Evolutionary conservation across 495 filamentous ascomycete genomes (phyloP), one percentile per base, ranked within the genome.

Genomic region (Annulohypoxylon nitens): DNA sequence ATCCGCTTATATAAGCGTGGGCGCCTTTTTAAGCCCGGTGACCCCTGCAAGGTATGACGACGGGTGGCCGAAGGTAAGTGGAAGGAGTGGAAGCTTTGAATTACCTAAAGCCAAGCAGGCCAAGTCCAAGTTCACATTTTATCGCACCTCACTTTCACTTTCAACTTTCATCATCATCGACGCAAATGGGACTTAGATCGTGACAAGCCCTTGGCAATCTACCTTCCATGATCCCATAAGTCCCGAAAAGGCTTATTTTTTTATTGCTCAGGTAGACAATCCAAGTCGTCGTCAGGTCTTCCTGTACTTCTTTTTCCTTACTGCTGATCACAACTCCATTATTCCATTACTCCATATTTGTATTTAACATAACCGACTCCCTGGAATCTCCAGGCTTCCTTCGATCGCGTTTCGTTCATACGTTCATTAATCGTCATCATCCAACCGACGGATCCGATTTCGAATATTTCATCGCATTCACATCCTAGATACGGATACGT

Each of bases 11-110:
- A 23, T 66, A 66, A 65, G 20, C 48, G 14, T 66, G 20, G 63
- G 63, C 55, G 7, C 47, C 36, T 57, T 66, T 34, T 25, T 43
- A 43, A 43, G 36, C 12, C 39, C 30, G 30, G 30, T 30, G n/a
- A 54, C 36, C 63, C 63, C 63, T 57, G 63, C 14, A 55, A 34
- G 39, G 3, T 57, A 47, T 57, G 63, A 47, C 57, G 57, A 60
- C 20, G n/a, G 23, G 47, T 51, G 47, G n/a, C 12, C 11, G 37
- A 51, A 53, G 14, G 14, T 45, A 59, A 54, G 37, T 58, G 55
- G 61, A 50, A 62, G 62, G 50, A 54, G 36, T 48, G 55, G 60
- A 51, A 63, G 63, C 69, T 61, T 71, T 57, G 53, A 66, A 41
- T 50, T 63, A 53, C 36, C 36, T 39, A 43, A 43, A 43, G 39